Evolutionary conservation across 352 stramenopile genomes (phyloP).

Genomic region (Phytophthora syringae): DNA sequence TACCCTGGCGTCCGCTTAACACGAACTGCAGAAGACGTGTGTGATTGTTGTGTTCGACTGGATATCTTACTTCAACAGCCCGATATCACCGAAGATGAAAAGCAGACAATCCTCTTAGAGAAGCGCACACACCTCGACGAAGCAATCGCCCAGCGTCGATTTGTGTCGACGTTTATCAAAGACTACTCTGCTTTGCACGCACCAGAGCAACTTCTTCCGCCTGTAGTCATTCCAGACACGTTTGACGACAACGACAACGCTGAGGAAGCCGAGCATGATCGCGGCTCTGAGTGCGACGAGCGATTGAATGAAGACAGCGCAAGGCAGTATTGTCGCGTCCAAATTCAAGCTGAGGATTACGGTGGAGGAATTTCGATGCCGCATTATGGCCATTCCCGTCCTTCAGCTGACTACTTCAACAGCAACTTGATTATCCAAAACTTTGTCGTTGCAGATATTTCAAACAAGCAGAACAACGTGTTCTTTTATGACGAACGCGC

Average conservation of each 20-base stretch:
- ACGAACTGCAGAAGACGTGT: constrained; percentile 12
- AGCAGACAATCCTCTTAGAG: neutral
- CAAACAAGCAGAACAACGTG: neutral
- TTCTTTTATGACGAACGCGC: too few relatives aligned
- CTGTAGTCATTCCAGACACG: constrained; percentile 14
- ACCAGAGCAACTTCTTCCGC: neutral
- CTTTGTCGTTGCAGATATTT: constrained; percentile 10
- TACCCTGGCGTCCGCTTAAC: constrained; percentile 14
- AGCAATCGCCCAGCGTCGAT: constrained; percentile 6
- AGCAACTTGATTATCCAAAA: constrained; percentile 22
- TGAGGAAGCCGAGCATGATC: too few relatives aligned
- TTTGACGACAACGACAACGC: neutral
- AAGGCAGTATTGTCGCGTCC: neutral
- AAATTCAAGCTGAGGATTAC: constrained; percentile 18
- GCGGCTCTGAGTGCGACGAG: too few relatives aligned
- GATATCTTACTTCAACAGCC: constrained; percentile 12
- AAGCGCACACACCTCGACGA: constrained; percentile 12
- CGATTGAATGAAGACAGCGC: too few relatives aligned
- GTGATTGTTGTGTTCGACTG: constrained; percentile 14
- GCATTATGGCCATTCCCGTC: constrained; percentile 8
- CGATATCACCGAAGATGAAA: constrained; percentile 1
- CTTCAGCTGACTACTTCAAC: constrained; percentile 20
- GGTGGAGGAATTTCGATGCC: constrained; percentile 16
- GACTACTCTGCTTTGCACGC: constrained; percentile 10
- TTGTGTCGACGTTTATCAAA: constrained; percentile 10